Base-by-base conservation (phyloP, 352 stramenopile species). In the Phytophthora quininea region DNA sequence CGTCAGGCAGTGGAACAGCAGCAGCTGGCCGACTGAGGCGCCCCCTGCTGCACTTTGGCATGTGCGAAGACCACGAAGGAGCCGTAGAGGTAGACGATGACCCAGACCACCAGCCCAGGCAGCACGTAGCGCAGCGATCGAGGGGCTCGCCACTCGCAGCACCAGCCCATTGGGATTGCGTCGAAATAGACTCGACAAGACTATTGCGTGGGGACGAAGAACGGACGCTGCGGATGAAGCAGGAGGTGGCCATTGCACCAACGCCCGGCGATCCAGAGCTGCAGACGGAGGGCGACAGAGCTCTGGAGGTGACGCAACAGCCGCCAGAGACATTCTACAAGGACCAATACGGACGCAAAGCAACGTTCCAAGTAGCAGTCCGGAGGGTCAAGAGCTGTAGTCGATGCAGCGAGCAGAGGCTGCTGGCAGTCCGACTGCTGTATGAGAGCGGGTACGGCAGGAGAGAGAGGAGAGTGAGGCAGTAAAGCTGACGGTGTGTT, bases 291-390 rank as follows among this genome's bases (percentile, higher is more conserved):
- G 73, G 64, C 15, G 62, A 24, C 19, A 24, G 19, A 24, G 19
- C 71, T 52, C 62, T 92, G 5, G 74, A 82, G 62, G 78, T 93
- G 52, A 68, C 68, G 31, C 71, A 82, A 66, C 82, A 93, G 56
- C 85, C 85, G 40, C 85, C 85, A 0, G 57, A 71, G 37, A 85
- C 70, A 33, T 93, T 83, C 82, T 93, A 91, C 71, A 93, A 93
- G 62, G 85, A 93, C 64, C 85, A 93, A 71, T 89, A 82, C 50
- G 85, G 85, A 1, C 82, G 85, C 43, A 92, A 90, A 58, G 86
- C 82, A 24, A 93, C 83, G 37, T 93, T 92, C 55, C 69, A 86
- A 9, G 19, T 93, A 4, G 59, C 54, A 3, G 73, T 93, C 43
- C 64, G 71, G 27, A 67, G 82, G 0, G 29, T 58, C 4, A 35